Conservation (phyloP, 2,329 filamentous ascomycete species). For the Ophiosphaerella herpotricha region DNA sequence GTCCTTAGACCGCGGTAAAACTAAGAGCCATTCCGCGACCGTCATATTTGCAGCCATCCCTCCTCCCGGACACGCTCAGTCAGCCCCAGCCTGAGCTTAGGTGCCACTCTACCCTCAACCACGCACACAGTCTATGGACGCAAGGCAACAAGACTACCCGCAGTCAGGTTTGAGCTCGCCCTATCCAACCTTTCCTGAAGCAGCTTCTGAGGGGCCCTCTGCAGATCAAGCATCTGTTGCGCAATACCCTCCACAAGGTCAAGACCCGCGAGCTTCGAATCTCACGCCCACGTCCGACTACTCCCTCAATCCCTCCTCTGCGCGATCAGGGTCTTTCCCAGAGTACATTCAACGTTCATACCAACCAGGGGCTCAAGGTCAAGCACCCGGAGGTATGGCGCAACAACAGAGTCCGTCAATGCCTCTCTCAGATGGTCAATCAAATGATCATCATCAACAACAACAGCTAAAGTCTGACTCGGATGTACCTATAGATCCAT, state of each 20-base stretch:
- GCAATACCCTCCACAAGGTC: constrained; percentile 77
- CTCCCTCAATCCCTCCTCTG: constrained; percentile 74
- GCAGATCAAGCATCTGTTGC: constrained; percentile 94
- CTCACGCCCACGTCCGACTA: constrained; percentile 91
- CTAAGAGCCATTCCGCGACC: constrained; percentile 45
- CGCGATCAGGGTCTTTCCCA: constrained; percentile 82
- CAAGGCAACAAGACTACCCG: constrained; percentile 57
- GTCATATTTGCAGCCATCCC: constrained; percentile 55
- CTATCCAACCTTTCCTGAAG: constrained; percentile 58
- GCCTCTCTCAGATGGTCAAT: constrained; percentile 78
- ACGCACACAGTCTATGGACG: constrained; percentile 58
- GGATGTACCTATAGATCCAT: constrained; percentile 98
- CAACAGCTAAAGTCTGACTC: constrained; percentile 85
- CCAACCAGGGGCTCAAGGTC: constrained; percentile 73
- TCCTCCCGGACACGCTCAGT: constrained; percentile 46
- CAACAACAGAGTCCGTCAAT: constrained; percentile 99
- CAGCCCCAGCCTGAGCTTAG: constrained; percentile 46
- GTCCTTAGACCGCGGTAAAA: constrained; percentile 44
- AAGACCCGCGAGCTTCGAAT: constrained; percentile 74
- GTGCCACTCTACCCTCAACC: constrained; percentile 35
- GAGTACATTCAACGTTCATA: constrained; percentile 85
- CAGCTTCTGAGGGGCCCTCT: constrained; percentile 80
- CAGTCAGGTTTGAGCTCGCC: constrained; percentile 61
- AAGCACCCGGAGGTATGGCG: constrained; percentile 89
- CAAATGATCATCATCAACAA: constrained; percentile 69